Evolutionary conservation across 2,329 filamentous ascomycete species (phyloP).

Genomic region (Tricladium varicosporioides): DNA sequence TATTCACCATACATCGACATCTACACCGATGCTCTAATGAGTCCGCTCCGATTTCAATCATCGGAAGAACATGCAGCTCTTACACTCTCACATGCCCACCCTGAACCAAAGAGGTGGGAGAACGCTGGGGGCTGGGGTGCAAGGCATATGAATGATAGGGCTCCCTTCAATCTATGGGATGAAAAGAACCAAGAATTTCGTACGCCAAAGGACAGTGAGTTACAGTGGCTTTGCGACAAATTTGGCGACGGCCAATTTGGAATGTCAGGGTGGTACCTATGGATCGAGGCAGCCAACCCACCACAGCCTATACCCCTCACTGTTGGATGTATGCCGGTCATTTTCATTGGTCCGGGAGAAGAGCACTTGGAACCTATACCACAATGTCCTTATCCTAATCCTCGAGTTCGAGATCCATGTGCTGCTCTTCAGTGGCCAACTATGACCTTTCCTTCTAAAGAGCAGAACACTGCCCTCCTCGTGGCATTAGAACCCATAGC

Average conservation of each 20-base stretch:
- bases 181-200: conserved; percentile 11
- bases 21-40: conserved; percentile 17
- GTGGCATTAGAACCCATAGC: conserved; percentile 17
- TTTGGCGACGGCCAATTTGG: conserved; percentile 38
- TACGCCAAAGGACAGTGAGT: conserved; percentile 9
- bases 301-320: conserved; percentile 20
- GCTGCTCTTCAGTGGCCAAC: conserved; percentile 13
- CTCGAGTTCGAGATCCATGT: conserved; percentile 16
- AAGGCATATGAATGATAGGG: conserved; percentile 18
- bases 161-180: conserved; percentile 20
- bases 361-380: conserved; percentile 12
- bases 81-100: conserved; percentile 14
- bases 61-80: conserved; percentile 14
- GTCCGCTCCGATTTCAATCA: conserved; percentile 11
- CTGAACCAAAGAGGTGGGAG: conserved; percentile 19
- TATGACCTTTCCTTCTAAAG: conserved; percentile 16
- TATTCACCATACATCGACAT: conserved; percentile 17
- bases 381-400: conserved; percentile 14
- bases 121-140: conserved; percentile 16
- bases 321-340: conserved; percentile 17
- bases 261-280: conserved; percentile 15
- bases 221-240: conserved; percentile 40
- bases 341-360: conserved; percentile 19
- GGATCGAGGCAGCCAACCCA: conserved; percentile 19
- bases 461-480: conserved; percentile 15